Percentiles rank a stretch among this genome's conserved stretches.
These are phyloP conservation scores for Phytophthora litchii DNA, from an alignment of 352 stramenopile species.

Conservation along the genomic window DNA sequence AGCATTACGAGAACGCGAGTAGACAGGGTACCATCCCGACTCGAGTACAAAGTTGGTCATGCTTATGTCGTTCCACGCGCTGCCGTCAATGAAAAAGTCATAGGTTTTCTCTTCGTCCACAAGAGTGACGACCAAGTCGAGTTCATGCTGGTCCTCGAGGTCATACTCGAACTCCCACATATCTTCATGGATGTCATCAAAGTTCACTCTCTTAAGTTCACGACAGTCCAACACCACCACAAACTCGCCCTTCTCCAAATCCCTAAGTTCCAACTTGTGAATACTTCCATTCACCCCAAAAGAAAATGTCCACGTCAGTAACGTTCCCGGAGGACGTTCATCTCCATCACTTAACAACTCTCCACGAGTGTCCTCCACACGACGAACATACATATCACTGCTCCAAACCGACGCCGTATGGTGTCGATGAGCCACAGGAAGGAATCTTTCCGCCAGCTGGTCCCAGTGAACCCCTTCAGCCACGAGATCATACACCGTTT, in stretches of 20 bases:
- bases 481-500: conserved; percentile 75
- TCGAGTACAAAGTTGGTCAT: conserved; percentile 87
- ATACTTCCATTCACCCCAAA: conserved; percentile 78
- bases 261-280: conserved; percentile 78
- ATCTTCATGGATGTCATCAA: conserved; percentile 71
- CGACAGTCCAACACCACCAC: conserved; percentile 79
- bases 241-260: conserved; percentile 78
- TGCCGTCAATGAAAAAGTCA: conserved; percentile 81
- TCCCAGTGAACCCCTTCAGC: conserved; percentile 73
- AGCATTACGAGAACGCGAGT: conserved; percentile 70
- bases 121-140: conserved; percentile 69
- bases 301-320: conserved; percentile 82
- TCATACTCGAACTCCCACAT: conserved; percentile 81
- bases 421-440: conserved; percentile 39
- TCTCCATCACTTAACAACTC: conserved; percentile 51
- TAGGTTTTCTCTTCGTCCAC: conserved; percentile 71
- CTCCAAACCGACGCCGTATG: conserved; percentile 67
- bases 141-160: conserved; percentile 70
- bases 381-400: conserved; percentile 79
- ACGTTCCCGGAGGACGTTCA: conserved; percentile 43
- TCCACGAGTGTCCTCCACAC: conserved; percentile 58
- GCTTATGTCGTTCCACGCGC: conserved; percentile 69
- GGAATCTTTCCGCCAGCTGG: conserved; percentile 57
- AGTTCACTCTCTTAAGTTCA: conserved; percentile 56
- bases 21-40: conserved; percentile 76